Conservation (phyloP, 2,329 filamentous ascomycete genomes). For the Aspergillus pseudoterreus region DNA sequence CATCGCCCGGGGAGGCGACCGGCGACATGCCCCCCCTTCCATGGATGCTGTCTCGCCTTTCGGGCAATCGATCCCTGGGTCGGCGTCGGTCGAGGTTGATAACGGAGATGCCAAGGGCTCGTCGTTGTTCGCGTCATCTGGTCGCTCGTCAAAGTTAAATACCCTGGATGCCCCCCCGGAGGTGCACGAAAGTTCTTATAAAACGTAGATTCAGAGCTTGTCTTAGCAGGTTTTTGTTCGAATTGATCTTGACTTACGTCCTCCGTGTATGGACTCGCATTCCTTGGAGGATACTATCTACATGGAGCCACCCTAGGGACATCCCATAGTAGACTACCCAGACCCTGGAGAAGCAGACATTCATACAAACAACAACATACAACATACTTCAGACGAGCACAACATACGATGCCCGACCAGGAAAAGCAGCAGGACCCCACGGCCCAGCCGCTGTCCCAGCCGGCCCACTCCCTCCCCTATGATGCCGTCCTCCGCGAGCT, state of each 20-base stretch:
- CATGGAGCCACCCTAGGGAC: slow-evolving; percentile 29
- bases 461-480: slow-evolving; percentile 60
- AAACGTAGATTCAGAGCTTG: not conserved
- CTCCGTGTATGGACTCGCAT: slow-evolving; percentile 30
- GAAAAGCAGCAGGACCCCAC: slow-evolving; percentile 25
- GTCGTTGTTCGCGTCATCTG: slow-evolving; percentile 8
- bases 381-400: too few species aligned
- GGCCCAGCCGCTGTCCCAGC: slow-evolving; percentile 53
- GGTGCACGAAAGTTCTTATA: not conserved
- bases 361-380: slow-evolving; percentile 1
- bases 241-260: not conserved
- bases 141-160: slow-evolving; percentile 11
- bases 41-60: not conserved
- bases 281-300: slow-evolving; percentile 28
- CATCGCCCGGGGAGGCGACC: not conserved
- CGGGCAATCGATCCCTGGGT: not conserved
- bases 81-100: not conserved
- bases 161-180: not conserved
- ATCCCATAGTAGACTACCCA: not conserved
- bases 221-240: not conserved
- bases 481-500: slow-evolving; percentile 54
- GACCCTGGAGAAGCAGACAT: not conserved
- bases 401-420: not conserved
- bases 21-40: not conserved
- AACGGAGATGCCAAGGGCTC: not conserved